phyloP scores from a whole-genome alignment of 441 rosid genomes.

The Francoa sonchifolia region DNA sequence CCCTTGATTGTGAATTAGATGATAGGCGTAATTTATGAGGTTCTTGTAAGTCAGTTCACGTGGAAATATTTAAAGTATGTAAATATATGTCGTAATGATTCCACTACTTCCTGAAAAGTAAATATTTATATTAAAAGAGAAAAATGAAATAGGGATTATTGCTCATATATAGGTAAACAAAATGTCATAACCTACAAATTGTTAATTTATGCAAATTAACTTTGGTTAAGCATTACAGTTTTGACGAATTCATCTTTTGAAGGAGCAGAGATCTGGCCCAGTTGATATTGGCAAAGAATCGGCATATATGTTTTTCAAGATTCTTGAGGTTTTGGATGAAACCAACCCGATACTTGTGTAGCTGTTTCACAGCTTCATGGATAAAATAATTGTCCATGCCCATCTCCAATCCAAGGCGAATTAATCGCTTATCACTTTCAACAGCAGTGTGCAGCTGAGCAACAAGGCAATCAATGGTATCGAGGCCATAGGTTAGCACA shows the following conservation, averaged over 20 bases:
- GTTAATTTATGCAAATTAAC: too few species aligned
- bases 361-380: slow-evolving; percentile 37
- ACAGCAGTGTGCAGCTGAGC: slow-evolving; percentile 32
- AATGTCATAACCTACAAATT: too few species aligned
- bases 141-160: too few species aligned
- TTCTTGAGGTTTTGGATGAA: slow-evolving; percentile 36
- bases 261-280: slow-evolving; percentile 45
- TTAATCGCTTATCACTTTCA: slow-evolving; percentile 37
- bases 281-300: slow-evolving; percentile 49
- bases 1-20: neutral
- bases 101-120: too few species aligned
- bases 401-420: slow-evolving; percentile 48
- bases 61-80: too few species aligned
- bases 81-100: too few species aligned
- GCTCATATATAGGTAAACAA: too few species aligned
- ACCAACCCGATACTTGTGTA: slow-evolving; percentile 30
- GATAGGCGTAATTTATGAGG: neutral
- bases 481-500: slow-evolving; percentile 43
- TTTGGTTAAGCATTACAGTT: slow-evolving; percentile 19
- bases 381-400: slow-evolving; percentile 34
- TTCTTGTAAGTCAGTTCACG: too few species aligned
- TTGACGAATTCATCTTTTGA: slow-evolving; percentile 32
- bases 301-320: slow-evolving; percentile 57
- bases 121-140: too few species aligned
- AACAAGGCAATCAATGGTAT: slow-evolving; percentile 52